Evolutionary conservation across 2,329 filamentous ascomycete species (phyloP), one percentile per base, ranked within the genome.

Genomic region (Diaporthe ilicicola): DNA sequence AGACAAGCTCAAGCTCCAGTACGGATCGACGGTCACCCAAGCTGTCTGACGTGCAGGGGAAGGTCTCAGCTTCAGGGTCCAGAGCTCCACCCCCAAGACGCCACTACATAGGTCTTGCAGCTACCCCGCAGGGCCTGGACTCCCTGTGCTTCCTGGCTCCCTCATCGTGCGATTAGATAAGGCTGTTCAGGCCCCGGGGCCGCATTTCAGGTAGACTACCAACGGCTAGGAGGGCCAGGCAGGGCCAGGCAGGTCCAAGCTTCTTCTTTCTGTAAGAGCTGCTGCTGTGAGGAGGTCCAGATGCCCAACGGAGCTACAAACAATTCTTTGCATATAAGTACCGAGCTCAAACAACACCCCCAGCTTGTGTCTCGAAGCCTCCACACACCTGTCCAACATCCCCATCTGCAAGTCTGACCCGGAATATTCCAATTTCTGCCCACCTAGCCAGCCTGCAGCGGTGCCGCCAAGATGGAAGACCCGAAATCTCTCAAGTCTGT

Each of bases 401-500:
- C 59, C 59, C 27, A 64, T 27, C 59, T 64, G 59, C 44, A 64
- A 64, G 59, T 64, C 59, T 50, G 44, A 64, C 44, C 44, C 59
- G 59, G 59, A 37, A 44, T 29, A 50, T 64, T 55, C 15, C 22
- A 48, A 56, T 27, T 7, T 22, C 24, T 39, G 32, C 22, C 29
- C 42, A 50, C n/a, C n/a, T 34, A 10, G 39, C 42, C 42, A 22
- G 15, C 34, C 29, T 46, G 10, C 55, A 56, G 50, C 66, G 34
- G 12, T 9, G 37, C 75, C 42, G 22, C 34, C 15, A 80, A 80
- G 80, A 73, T 73, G 70, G 82, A 85, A 73, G 81, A 85, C 74
- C 82, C 86, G 2, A 84, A 83, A 73, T 86, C 86, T 3, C 82
- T 90, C 66, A 85, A 85, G 72, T 81, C 83, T 19, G 78, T 85